Percentiles rank a stretch among this genome's conserved stretches.
Conservation (phyloP, 495 filamentous ascomycete species). For the Penicillium alfredii region DNA sequence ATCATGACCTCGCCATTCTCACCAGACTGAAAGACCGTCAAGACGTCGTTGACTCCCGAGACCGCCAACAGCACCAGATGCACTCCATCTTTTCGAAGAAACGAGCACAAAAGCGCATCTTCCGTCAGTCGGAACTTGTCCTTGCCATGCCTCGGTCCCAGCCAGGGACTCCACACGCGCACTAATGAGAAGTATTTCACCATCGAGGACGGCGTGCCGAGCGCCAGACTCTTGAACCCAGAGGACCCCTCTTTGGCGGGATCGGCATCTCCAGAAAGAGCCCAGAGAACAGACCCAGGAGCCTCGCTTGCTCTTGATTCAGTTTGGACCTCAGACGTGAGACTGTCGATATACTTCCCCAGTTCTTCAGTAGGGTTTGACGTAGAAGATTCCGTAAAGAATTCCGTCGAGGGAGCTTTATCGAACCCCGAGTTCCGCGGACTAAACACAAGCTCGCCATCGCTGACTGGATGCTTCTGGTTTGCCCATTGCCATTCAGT, state of each 20-base stretch:
- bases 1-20: constrained; percentile 59
- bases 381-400: background rate
- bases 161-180: constrained; percentile 76
- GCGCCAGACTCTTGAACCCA: constrained; percentile 44
- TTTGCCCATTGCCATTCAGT: constrained; percentile 72
- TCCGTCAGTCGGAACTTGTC: constrained; percentile 58
- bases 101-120: constrained; percentile 76
- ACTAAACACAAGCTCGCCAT: constrained; percentile 54
- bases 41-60: constrained; percentile 66
- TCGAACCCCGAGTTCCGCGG: constrained; percentile 6
- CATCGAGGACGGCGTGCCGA: constrained; percentile 58
- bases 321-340: constrained; percentile 54
- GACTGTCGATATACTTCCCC: constrained; percentile 51
- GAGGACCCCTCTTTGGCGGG: constrained; percentile 52
- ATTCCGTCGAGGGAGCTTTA: constrained; percentile 5
- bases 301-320: constrained; percentile 56
- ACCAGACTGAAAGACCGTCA: constrained; percentile 64
- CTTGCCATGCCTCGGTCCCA: constrained; percentile 80
- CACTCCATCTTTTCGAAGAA: constrained; percentile 65
- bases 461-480: constrained; percentile 50
- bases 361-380: constrained; percentile 40
- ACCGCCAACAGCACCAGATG: constrained; percentile 79
- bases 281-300: constrained; percentile 67
- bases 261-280: constrained; percentile 49
- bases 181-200: constrained; percentile 70